Evolutionary conservation across 106 monocot genomes (phyloP).

Genomic region (Apostasia ramifera): DNA sequence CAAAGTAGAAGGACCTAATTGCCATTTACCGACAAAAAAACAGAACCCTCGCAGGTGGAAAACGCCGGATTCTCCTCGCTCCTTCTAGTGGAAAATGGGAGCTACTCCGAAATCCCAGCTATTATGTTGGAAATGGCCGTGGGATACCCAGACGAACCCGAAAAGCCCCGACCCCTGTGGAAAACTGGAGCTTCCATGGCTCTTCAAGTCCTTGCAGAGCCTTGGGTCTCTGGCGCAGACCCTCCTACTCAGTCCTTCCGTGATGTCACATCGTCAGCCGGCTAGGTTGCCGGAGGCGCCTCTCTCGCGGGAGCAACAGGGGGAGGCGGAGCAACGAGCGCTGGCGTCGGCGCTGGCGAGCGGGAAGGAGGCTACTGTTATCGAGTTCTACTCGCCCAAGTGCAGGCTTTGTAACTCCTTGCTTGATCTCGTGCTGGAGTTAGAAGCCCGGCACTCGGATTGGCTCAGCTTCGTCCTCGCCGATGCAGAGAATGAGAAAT

Average conservation of each 20-base stretch:
- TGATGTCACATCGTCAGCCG: not conserved
- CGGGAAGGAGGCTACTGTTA: constrained; percentile 80
- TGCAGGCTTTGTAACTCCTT: constrained; percentile 84
- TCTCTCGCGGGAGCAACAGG: constrained; percentile 41
- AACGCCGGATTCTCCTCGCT: not conserved
- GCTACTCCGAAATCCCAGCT: constrained; percentile 16
- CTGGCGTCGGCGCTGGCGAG: constrained; percentile 70
- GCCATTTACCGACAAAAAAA: no score
- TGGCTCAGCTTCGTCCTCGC: constrained; percentile 77
- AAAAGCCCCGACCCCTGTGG: constrained; percentile 37
- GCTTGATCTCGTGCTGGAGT: constrained; percentile 50
- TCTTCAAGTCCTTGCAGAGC: constrained; percentile 64
- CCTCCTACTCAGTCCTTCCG: constrained; percentile 17
- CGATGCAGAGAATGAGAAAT: constrained; percentile 82
- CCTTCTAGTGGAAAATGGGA: not conserved
- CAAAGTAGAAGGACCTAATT: no score
- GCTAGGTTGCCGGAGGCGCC: not conserved
- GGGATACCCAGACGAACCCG: constrained; percentile 20
- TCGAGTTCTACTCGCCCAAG: constrained; percentile 93
- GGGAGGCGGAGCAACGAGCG: constrained; percentile 87
- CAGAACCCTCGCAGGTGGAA: no score
- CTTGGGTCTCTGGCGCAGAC: constrained; percentile 45
- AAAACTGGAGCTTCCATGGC: constrained; percentile 39
- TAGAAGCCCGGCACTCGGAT: constrained; percentile 56
- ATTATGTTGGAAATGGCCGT: constrained; percentile 81